Evolutionary conservation across 805 yeast genomes (phyloP), one percentile per base, ranked within the genome.

Genomic region (Blastobotrys robertii): DNA sequence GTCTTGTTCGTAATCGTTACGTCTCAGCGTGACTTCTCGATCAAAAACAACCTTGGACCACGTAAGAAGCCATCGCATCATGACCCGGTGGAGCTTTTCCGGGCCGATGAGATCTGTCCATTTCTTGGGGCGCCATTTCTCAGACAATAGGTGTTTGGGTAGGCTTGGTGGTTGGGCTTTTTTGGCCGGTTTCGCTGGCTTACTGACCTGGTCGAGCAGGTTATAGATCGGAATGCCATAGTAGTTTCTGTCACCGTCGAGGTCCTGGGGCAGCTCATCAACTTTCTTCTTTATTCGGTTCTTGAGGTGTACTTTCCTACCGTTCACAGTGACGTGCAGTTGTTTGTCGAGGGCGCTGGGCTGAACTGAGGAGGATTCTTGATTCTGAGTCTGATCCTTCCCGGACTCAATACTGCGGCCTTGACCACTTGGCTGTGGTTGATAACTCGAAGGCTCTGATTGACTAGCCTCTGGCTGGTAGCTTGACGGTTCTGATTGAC

Each of bases 81-180:
- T 69, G 12, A 61, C 58, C 42, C 88, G 64, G 51, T 81, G 82
- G 0, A 77, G 68, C 34, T 69, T 62, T 50, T 82, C 90, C 47
- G 81, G 79, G 0, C 90, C 90, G 0, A 79, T 69, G 31, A 82
- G 64, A 48, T 82, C 86, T 29, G 80, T 52, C 61, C 79, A 81
- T n/a, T 59, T 63, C 33, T 58, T 60, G 0, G 90, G 86, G 47
- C 84, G 65, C 69, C 80, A 82, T 56, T 79, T 79, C 52, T 82
- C 90, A 2, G 79, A 75, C 77, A 72, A 63, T 28, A 71, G 34
- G 6, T 19, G 25, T 19, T 19, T 19, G 25, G 25, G 25, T 19
- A 19, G 25, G 25, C 25, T 19, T 8, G 29, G 15, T 35, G 19
- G 25, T 3, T 35, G 33, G 8, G 12, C 28, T n/a, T 16, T 7